Conservation (phyloP, 495 filamentous ascomycete species). For the Aspergillus steynii region DNA sequence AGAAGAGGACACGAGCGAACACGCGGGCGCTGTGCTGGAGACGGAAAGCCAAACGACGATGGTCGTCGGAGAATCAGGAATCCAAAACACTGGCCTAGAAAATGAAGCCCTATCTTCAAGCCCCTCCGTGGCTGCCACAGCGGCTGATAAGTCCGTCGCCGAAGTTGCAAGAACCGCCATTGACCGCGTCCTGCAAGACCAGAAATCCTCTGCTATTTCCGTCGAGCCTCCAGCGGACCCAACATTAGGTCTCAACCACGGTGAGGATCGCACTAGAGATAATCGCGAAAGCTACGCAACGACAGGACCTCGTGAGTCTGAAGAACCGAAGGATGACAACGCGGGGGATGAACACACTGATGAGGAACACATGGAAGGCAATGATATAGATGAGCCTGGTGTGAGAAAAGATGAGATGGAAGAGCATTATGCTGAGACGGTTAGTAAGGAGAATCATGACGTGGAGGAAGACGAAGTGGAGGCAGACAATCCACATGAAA, state of each 20-base stretch:
- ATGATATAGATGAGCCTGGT: neutral
- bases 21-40: neutral
- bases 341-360: neutral
- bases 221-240: neutral
- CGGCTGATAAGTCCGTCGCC: neutral
- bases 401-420: neutral
- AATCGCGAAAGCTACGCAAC: neutral
- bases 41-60: neutral
- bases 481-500: neutral
- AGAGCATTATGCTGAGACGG: neutral
- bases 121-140: neutral
- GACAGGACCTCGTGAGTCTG: too few relatives aligned
- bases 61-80: neutral
- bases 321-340: neutral
- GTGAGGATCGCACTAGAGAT: neutral
- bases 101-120: neutral
- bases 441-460: neutral
- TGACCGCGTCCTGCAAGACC: neutral
- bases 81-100: neutral
- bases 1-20: conserved; percentile 2
- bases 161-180: neutral
- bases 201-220: neutral
- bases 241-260: neutral
- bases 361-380: neutral
- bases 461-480: neutral